Evolutionary conservation across 1,139 yeast genomes (phyloP).

Genomic region (Casaregolazyma suthepensis): DNA sequence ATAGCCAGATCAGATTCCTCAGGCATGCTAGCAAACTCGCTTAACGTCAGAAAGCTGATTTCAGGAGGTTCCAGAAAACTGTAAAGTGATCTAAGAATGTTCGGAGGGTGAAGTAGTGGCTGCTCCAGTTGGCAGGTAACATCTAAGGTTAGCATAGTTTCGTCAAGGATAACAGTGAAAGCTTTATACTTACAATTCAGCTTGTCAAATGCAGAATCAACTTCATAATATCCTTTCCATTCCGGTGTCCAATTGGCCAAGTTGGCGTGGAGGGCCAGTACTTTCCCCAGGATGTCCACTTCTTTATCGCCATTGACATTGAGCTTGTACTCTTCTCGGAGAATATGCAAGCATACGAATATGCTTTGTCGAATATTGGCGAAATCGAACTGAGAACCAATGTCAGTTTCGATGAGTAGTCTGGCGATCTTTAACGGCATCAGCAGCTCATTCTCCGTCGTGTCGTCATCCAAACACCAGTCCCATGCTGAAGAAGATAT

Average conservation of each 20-base stretch:
- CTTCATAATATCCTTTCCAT: conserved; percentile 57
- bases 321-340: conserved; percentile 68
- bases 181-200: conserved; percentile 10
- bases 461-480: conserved; percentile 2
- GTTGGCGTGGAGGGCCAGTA: conserved; percentile 55
- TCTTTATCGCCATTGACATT: conserved; percentile 42
- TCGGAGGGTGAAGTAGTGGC: conserved; percentile 23
- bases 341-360: conserved; percentile 63
- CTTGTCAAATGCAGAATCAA: conserved; percentile 9
- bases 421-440: conserved; percentile 10
- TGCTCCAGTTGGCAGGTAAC: conserved; percentile 14
- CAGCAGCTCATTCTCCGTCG: not conserved
- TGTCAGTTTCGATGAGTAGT: conserved; percentile 9
- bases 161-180: conserved; percentile 32
- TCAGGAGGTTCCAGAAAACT: conserved; percentile 15
- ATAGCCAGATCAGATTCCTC: conserved; percentile 44
- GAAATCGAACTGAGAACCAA: conserved; percentile 17
- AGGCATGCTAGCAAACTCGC: conserved; percentile 55
- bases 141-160: conserved; percentile 35
- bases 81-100: conserved; percentile 17
- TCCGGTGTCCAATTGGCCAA: conserved; percentile 72
- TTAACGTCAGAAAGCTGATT: conserved; percentile 18
- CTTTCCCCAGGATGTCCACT: conserved; percentile 40
- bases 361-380: conserved; percentile 48
- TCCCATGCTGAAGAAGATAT: conserved; percentile 7